Base-by-base conservation (phyloP, 2,329 filamentous ascomycete species). In the Aspergillus intermedius region DNA sequence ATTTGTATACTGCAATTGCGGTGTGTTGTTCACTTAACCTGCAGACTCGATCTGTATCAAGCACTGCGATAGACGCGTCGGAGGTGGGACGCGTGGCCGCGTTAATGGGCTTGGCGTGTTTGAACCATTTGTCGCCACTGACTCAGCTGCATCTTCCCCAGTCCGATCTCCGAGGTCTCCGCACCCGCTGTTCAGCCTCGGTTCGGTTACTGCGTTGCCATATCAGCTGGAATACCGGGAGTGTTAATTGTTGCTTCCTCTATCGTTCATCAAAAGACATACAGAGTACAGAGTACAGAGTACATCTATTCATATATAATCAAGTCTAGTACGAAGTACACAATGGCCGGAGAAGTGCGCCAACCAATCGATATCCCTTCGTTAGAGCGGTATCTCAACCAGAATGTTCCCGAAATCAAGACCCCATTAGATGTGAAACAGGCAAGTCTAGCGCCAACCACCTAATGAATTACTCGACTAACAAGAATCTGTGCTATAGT, bases 341-440 rank as follows among this genome's bases (percentile, higher is more conserved):
- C 46, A 52, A 85, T 96, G 91, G 91, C 93, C 46, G 91, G 91
- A 60, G 78, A 78, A 54, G 84, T 98, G 50, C 84, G 93, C 67
- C 93, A 98, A 67, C 88, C 88, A 40, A 94, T 98, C 65, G 88
- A 97, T 65, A 73, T 91, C 60, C 73, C 79, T 62, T 82, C 87
- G 13, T 77, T 98, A 48, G 86, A 91, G 74, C 78, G 76, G 54
- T 98, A 91, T 70, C 79, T 98, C 56, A 73, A 79, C 47, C 70
- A 80, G 53, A 79, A 90, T 72, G 88, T 95, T n/a, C 88, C 89
- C 2, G 79, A 85, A 62, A 90, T 98, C 65, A 81, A 86, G 71
- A 79, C 82, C 12, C 93, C 93, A 1, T 74, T 97, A 56, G 84
- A 90, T 42, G 75, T 97, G 57, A 94, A 95, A 74, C 91, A 96